A percentile compares a stretch with the other conserved stretches of the same genome.
phyloP scores from a whole-genome alignment of 1,284 basidiomycete genomes.

The Singerocomus rubriflavus region DNA sequence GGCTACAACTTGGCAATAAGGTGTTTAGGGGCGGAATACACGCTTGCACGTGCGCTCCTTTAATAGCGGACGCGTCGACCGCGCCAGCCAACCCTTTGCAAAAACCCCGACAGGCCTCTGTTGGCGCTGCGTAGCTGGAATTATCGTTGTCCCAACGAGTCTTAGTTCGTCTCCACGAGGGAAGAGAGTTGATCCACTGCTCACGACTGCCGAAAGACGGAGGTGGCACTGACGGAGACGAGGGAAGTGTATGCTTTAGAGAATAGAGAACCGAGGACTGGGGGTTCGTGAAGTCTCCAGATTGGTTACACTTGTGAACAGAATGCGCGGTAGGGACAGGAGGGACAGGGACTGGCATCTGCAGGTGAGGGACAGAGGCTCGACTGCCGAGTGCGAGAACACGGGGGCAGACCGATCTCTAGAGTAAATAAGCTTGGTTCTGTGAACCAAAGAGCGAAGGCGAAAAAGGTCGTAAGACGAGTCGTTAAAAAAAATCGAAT shows the following conservation, averaged over 20 bases:
- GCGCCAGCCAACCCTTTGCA: conserved; percentile 65
- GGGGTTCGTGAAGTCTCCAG: conserved; percentile 40
- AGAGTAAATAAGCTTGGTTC: conserved; percentile 31
- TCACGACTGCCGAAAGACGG: conserved; percentile 62
- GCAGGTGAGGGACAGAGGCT: conserved; percentile 41
- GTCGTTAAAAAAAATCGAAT: conserved; percentile 61
- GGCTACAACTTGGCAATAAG: conserved; percentile 25
- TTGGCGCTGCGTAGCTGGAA: conserved; percentile 10
- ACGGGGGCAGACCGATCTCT: conserved; percentile 40
- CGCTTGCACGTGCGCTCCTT: conserved; percentile 77
- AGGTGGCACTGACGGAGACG: conserved; percentile 55
- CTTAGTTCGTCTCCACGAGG: conserved; percentile 66
- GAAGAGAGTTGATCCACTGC: conserved; percentile 68
- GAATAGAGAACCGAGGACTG: conserved; percentile 46
- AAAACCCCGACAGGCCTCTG: conserved; percentile 51
- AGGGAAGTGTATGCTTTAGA: conserved; percentile 54
- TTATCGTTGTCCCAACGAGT: conserved; percentile 60
- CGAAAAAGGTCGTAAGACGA: conserved; percentile 37
- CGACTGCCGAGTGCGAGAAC: conserved; percentile 40
- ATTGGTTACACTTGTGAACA: conserved; percentile 53
- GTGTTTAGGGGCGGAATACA: conserved; percentile 71
- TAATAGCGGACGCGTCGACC: conserved; percentile 72
- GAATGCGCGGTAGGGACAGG: conserved; percentile 55
- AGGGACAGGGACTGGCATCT: conserved; percentile 83
- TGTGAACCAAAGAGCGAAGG: conserved; percentile 32